Conservation (phyloP, 2,329 filamentous ascomycete genomes). For the Penicillium palitans region DNA sequence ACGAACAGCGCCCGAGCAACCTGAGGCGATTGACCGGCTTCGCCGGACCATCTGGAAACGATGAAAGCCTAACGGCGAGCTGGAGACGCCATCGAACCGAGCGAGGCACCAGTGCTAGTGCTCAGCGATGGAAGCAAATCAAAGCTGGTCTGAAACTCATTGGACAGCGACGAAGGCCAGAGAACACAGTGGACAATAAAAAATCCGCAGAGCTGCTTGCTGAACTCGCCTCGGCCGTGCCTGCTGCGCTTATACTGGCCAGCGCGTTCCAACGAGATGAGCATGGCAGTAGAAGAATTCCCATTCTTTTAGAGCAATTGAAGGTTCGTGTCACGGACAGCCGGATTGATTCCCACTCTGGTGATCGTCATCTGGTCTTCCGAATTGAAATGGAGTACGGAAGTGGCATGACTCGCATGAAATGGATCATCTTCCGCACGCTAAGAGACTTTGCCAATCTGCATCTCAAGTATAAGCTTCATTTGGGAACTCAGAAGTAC, state of each 20-base stretch:
- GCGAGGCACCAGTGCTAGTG: slow-evolving; percentile 68
- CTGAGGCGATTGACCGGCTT: slow-evolving; percentile 65
- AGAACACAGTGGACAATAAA: slow-evolving; percentile 81
- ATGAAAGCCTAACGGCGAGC: slow-evolving; percentile 63
- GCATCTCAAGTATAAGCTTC: slow-evolving; percentile 89
- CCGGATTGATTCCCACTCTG: slow-evolving; percentile 58
- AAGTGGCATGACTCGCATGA: slow-evolving; percentile 92
- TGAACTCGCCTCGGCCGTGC: slow-evolving; percentile 86
- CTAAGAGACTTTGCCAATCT: slow-evolving; percentile 88
- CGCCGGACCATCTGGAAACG: slow-evolving; percentile 59
- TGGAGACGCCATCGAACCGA: slow-evolving; percentile 56
- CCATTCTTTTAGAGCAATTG: slow-evolving; percentile 90
- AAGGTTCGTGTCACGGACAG: slow-evolving; percentile 86
- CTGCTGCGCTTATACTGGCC: slow-evolving; percentile 88
- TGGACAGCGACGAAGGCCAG: slow-evolving; percentile 75
- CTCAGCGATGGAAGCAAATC: slow-evolving; percentile 87
- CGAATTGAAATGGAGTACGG: slow-evolving; percentile 94
- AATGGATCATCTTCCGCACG: slow-evolving; percentile 87
- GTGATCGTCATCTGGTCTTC: slow-evolving; percentile 77
- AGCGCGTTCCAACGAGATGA: slow-evolving; percentile 98
- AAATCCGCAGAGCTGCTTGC: slow-evolving; percentile 97
- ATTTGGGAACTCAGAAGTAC: slow-evolving; percentile 79
- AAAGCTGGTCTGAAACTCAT: slow-evolving; percentile 84
- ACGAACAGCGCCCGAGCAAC: slow-evolving; percentile 61
- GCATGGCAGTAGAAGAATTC: slow-evolving; percentile 90